Evolutionary conservation across 2,329 filamentous ascomycete genomes (phyloP).

Genomic region (Thielaviopsis musarum): DNA sequence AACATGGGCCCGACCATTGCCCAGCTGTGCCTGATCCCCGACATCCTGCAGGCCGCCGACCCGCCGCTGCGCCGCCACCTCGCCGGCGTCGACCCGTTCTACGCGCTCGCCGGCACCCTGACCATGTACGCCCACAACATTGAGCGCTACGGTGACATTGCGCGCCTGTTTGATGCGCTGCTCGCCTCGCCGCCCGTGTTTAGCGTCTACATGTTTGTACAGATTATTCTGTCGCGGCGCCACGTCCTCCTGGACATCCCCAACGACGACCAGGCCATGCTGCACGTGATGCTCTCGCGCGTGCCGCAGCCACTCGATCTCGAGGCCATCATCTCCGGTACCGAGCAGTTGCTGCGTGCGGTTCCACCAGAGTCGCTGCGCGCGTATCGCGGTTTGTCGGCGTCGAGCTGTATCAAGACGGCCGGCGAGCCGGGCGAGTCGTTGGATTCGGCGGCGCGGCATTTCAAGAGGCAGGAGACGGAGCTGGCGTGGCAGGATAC

Average conservation of each 20-base stretch:
- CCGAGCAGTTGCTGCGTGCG: slow-evolving; percentile 43
- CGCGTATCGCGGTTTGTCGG: slow-evolving; percentile 57
- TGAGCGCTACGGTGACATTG: slow-evolving; percentile 72
- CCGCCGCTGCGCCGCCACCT: slow-evolving; percentile 57
- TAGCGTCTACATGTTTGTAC: slow-evolving; percentile 79
- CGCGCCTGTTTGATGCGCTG: slow-evolving; percentile 81
- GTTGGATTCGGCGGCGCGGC: slow-evolving; percentile 45
- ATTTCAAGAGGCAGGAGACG: slow-evolving; percentile 54
- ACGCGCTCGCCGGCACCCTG: slow-evolving; percentile 79
- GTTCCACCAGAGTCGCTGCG: slow-evolving; percentile 58
- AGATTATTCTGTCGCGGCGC: slow-evolving; percentile 66
- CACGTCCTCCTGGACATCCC: slow-evolving; percentile 76
- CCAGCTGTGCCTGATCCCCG: slow-evolving; percentile 75
- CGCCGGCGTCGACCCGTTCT: slow-evolving; percentile 69
- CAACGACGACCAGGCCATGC: slow-evolving; percentile 73
- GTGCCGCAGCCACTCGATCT: slow-evolving; percentile 68
- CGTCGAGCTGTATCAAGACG: slow-evolving; percentile 74
- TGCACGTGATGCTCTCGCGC: slow-evolving; percentile 76
- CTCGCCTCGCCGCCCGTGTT: slow-evolving; percentile 78
- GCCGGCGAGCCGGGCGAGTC: slow-evolving; percentile 29
- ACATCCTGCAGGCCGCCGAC: slow-evolving; percentile 60
- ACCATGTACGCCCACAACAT: slow-evolving; percentile 97
- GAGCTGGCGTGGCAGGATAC: slow-evolving; percentile 37
- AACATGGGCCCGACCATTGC: slow-evolving; percentile 63
- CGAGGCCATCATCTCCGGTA: slow-evolving; percentile 54